Evolutionary conservation across 345 rosid species (phyloP), one percentile per base, ranked within the genome.

Genomic region (Acer negundo): DNA sequence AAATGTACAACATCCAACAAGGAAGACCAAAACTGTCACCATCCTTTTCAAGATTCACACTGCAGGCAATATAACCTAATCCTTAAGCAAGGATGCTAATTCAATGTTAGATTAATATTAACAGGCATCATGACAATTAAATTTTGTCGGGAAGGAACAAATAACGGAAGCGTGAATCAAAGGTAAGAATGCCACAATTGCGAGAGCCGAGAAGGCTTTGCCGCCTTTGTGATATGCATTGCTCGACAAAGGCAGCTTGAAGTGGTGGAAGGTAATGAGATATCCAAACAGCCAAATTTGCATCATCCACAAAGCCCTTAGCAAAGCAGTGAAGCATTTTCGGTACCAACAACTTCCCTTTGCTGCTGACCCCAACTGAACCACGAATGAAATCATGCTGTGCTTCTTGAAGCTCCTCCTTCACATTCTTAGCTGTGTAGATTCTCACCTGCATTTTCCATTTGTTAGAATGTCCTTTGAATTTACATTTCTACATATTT

Each of bases 81-180:
- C 22, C 40, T 22, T 3, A 62, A 38, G 55, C 56, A 63, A 44
- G 62, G 6, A 31, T 0, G 49, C 6, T 1, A 26, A 1, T 44
- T 44, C 2, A 10, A n/a, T 19, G 62, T 69, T 62, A 17, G 17
- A 35, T 35, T 35, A 35, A 35, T 78, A 78, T 64, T 40, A 78
- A 69, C 69, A 47, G 40, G 13, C 66, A 55, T 78, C 81, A 84
- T 62, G 58, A 62, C 55, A 70, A 35, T 12, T 70, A 64, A 76
- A 74, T 35, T 76, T 80, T 82, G 58, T 81, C 89, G 0, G 94
- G 94, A 68, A 91, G 86, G 85, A 91, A 91, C 73, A 93, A 82
- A 80, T 93, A 95, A 22, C 97, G 94, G 80, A 95, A 95, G 56
- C 85, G 89, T 8, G 98, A 87, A 80, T 95, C 94, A 26, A 93